Base-by-base conservation (phyloP, 1,284 basidiomycete species). In the Cryptococcus amylolentus region DNA sequence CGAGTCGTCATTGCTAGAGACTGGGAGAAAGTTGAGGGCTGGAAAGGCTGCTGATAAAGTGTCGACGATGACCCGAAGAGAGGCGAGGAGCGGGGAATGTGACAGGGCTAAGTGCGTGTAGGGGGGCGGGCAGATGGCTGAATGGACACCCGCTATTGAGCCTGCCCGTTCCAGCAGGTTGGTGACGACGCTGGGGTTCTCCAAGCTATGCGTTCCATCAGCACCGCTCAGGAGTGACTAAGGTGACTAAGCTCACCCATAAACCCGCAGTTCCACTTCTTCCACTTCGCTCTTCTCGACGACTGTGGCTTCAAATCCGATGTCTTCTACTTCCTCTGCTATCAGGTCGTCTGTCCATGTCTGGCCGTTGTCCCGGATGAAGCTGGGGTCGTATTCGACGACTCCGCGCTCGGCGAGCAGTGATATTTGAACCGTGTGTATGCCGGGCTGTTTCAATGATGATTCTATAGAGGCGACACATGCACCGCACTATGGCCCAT, bases 331-430 rank as follows among this genome's bases (percentile, higher is more conserved):
- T 60, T 78, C 90, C 64, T 84, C 84, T 47, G 89, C 81, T 55
- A 97, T 82, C 72, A 87, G 89, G 45, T 87, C 88, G 14, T 84
- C 79, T 28, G 83, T 84, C 94, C 95, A 98, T 26, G 46, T 57
- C 45, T 64, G 31, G 14, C 72, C 74, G 28, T 69, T 66, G 9
- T 47, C 40, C 54, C 70, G 66, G 16, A 70, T 50, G 43, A 57
- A 73, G 1, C 79, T 69, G 20, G 88, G 84, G 70, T 97, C 91
- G 70, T 89, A 98, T 70, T 92, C 89, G 63, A 99, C 81, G 37
- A 91, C 84, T 3, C 88, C 95, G 27, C 92, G 86, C 77, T 99
- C 95, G 10, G 96, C 89, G 27, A 99, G 83, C 18, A 99, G 81
- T 14, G 95, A 94, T 23, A 99, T 93, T 70, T 92, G 91, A 57